phyloP scores from a whole-genome alignment of 179 eudicot genomes.

The Carnegiea gigantea region DNA sequence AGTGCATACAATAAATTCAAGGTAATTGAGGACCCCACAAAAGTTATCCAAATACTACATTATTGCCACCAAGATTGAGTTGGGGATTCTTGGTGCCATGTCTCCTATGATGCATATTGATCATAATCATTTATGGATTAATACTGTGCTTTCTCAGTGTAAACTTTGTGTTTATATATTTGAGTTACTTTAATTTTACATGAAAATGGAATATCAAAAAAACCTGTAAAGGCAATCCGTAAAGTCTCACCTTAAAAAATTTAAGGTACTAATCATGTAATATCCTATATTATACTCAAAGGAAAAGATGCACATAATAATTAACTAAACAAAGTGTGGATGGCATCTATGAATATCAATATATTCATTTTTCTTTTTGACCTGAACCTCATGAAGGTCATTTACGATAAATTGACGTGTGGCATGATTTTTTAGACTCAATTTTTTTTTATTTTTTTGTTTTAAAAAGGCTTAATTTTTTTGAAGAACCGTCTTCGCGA shows the following conservation, averaged over 20 bases:
- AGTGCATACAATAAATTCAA: background rate
- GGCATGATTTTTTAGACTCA: too few species aligned
- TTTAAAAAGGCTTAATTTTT: too few species aligned
- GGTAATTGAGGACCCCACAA: background rate
- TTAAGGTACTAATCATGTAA: background rate
- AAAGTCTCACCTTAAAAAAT: background rate
- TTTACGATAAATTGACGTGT: too few species aligned
- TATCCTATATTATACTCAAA: background rate
- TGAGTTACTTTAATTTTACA: background rate
- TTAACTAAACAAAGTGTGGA: too few species aligned
- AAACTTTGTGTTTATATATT: background rate
- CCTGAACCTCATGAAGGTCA: too few species aligned
- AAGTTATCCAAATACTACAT: background rate
- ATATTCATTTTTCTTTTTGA: too few species aligned
- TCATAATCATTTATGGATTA: background rate
- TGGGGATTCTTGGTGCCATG: constrained; percentile 7
- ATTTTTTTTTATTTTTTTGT: too few species aligned
- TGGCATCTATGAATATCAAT: background rate
- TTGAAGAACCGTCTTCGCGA: too few species aligned
- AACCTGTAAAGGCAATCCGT: background rate
- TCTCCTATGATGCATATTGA: background rate
- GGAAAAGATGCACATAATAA: background rate
- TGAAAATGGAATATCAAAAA: background rate
- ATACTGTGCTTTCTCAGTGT: background rate
- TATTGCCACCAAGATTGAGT: constrained; percentile 13